These are phyloP conservation scores for Sphagnum fallax DNA, from an alignment of 228 moss, liverwort and hornwort species.

Conservation along the genomic window DNA sequence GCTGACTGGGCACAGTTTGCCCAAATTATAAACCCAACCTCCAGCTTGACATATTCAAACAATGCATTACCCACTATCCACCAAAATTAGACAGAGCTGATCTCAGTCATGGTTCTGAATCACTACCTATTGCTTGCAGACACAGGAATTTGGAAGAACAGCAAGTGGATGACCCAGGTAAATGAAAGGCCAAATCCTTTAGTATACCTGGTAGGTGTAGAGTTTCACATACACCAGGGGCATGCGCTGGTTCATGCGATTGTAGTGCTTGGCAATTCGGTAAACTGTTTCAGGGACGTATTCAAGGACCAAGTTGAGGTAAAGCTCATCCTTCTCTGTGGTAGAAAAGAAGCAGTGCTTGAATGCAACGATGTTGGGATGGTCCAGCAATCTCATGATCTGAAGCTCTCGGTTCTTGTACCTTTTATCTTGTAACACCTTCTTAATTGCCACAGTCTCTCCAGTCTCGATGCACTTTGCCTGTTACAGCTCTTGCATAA, in stretches of 20 bases:
- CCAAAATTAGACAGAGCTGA: too few relatives aligned
- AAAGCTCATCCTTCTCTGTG: conserved; percentile 16
- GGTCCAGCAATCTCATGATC: conserved; percentile 56
- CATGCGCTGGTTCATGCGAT: conserved; percentile 3
- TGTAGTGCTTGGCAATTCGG: conserved; percentile 4
- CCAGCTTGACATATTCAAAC: too few relatives aligned
- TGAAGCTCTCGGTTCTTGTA: conserved; percentile 55
- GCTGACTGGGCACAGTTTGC: too few relatives aligned
- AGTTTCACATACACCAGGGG: conserved; percentile 8
- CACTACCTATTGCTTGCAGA: too few relatives aligned
- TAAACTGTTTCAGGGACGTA: conserved; percentile 9
- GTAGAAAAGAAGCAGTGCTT: conserved; percentile 59
- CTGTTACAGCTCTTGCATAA: conserved; percentile 9
- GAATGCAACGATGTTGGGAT: conserved; percentile 48
- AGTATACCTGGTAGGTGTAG: conserved; percentile 6
- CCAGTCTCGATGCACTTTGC: conserved; percentile 63
- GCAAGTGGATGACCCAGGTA: too few relatives aligned
- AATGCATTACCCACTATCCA: too few relatives aligned
- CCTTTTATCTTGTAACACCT: conserved; percentile 52
- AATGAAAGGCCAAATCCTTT: too few relatives aligned
- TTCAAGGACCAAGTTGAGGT: conserved; percentile 10
- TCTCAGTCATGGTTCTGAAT: too few relatives aligned
- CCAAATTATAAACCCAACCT: too few relatives aligned
- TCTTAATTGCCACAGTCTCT: conserved; percentile 57
- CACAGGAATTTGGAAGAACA: too few relatives aligned